phyloP scores from a whole-genome alignment of 1,139 yeast genomes.

The Debaryomyces sp. region DNA sequence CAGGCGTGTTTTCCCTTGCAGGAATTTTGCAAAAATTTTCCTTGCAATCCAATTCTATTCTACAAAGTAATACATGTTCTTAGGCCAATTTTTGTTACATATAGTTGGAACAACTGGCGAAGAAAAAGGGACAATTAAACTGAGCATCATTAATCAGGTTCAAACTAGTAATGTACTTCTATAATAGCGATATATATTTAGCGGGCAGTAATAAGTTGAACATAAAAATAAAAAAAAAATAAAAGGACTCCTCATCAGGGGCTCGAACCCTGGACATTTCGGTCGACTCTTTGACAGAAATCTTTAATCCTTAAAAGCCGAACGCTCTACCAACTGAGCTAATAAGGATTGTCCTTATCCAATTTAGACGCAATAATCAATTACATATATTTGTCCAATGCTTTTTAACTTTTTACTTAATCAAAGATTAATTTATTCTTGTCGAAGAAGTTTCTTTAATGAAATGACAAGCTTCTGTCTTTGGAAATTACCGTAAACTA shows the following conservation, averaged over 20 bases:
- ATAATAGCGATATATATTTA: too few relatives aligned
- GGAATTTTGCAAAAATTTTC: too few relatives aligned
- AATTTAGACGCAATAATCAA: not conserved
- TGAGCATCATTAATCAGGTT: too few relatives aligned
- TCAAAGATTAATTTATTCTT: not conserved
- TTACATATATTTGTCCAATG: not conserved
- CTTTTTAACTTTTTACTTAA: not conserved
- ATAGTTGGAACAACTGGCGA: too few relatives aligned
- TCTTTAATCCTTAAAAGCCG: constrained; percentile 7
- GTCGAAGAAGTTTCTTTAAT: not conserved
- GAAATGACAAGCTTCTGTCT: not conserved
- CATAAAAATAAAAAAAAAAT: constrained; percentile 14
- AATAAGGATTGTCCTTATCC: constrained; percentile 20
- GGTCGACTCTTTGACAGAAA: constrained; percentile 10
- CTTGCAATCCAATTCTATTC: too few relatives aligned
- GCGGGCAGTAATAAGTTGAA: not conserved
- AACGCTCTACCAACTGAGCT: constrained; percentile 19
- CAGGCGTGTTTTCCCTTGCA: too few relatives aligned
- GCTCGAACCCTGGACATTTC: constrained; percentile 12
- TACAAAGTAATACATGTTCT: too few relatives aligned
- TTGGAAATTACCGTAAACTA: not conserved
- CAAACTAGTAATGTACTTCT: too few relatives aligned
- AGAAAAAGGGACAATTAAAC: too few relatives aligned
- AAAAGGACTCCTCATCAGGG: constrained; percentile 10
- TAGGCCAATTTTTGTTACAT: too few relatives aligned